Base-by-base conservation (phyloP, 345 rosid genomes). In the Raphanus sativus region DNA sequence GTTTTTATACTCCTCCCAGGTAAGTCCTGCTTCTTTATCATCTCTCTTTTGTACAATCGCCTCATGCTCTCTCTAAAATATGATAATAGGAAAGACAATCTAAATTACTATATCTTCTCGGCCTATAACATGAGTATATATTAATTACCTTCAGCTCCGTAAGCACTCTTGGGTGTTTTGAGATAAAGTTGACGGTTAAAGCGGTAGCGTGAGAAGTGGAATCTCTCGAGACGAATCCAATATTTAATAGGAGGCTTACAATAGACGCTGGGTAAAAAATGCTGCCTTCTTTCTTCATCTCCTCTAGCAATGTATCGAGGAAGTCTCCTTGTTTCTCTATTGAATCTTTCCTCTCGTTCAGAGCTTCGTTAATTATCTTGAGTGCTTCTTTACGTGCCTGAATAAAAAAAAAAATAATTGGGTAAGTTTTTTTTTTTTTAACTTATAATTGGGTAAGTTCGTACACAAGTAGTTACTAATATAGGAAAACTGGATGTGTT, bases 381-480 rank as follows among this genome's bases (percentile, higher is more conserved):
- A 52, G 21, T 2, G 45, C 77, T 3, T 55, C 73, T 34, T 78
- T 74, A 3, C 80, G 70, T 28, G 78, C 77, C 83, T 84, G 12
- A 55, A 42, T 8, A 52, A 5, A 16, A 26, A n/a, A n/a, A n/a
- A n/a, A n/a, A 4, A 12, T 45, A 28, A 28, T 60, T 0, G 8
- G 25, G 1, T 6, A 11, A 38, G 45, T 38, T 28, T n/a, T n/a
- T n/a, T n/a, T n/a, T n/a, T n/a, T n/a, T n/a, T n/a, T n/a, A n/a
- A n/a, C n/a, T n/a, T 8, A 12, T 45, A 28, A 28, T 60, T 0
- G 8, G 25, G 1, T 6, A 11, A 38, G 45, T 38, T 28, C 54
- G 54, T 45, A 4, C 6, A 13, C 54, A 12, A 45, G 16, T 45
- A 4, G 16, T 13, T 13, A 45, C 54, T 45, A 45, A 45, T 38